Conservation (phyloP, 176 grass and related monocot species). For the Carex parvula region DNA sequence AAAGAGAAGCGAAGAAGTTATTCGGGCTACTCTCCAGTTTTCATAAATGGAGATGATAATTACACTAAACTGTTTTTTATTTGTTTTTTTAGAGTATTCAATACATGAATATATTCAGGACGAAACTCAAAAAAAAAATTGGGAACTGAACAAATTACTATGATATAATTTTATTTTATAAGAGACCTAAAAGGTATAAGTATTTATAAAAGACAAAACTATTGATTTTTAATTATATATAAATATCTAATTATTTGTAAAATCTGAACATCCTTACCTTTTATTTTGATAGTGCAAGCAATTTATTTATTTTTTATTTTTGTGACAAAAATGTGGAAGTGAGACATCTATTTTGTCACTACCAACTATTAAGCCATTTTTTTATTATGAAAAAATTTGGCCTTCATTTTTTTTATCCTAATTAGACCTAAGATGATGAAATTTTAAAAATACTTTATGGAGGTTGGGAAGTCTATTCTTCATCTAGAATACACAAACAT, state of each 20-base stretch:
- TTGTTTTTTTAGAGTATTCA: not conserved
- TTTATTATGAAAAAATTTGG: not conserved
- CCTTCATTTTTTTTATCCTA: not conserved
- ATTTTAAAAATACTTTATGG: not conserved
- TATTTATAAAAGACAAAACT: too few relatives aligned
- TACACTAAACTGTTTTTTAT: not conserved
- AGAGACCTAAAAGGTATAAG: too few relatives aligned
- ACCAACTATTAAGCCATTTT: not conserved
- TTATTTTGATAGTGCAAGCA: not conserved
- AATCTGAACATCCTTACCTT: not conserved
- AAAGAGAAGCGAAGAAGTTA: too few relatives aligned
- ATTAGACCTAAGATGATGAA: not conserved
- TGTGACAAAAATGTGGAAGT: not conserved
- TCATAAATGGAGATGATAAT: not conserved
- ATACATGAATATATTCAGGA: too few relatives aligned
- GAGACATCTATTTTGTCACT: not conserved
- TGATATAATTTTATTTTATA: too few relatives aligned
- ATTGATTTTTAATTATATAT: not conserved
- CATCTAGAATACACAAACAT: not conserved
- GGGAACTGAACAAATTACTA: too few relatives aligned
- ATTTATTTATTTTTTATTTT: not conserved
- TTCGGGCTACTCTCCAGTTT: not conserved
- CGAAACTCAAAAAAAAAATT: too few relatives aligned
- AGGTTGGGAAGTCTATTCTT: conserved; percentile 13
- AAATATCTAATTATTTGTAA: not conserved